Evolutionary conservation across 1,284 basidiomycete species (phyloP), one percentile per base, ranked within the genome.

Genomic region (Athelia psychrophila): DNA sequence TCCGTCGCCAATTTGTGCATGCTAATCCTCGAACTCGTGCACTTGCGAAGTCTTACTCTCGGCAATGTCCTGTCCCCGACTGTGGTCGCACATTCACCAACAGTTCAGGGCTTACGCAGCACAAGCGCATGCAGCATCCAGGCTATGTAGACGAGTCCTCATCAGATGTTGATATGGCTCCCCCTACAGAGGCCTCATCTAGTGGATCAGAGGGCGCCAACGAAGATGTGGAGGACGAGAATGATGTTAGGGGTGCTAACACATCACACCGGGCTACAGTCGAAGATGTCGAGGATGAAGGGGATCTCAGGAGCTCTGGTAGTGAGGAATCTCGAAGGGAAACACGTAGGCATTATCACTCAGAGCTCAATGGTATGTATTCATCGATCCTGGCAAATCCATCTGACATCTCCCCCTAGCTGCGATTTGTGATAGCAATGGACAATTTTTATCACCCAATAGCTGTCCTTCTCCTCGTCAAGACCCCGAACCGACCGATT

Each of bases 401-500:
- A 22, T 13, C 42, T 16, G 10, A 44, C 22, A 20, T 13, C 20
- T 44, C 12, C 12, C 10, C 13, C 12, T 50, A 44, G 42, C 12
- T 22, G 20, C 22, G 12, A 12, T 20, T 22, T 44, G 42, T 22
- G 42, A 44, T 22, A 20, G 22, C 12, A 22, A 44, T 16, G 54
- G 61, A 1, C 47, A 51, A 20, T 48, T 45, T 30, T 27, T 60
- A 35, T 44, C 51, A 15, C 44, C 48, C 2, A 46, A 44, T 13
- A 47, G 51, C 0, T 15, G 49, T 4, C 64, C 35, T 18, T 52
- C 55, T 8, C 49, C 51, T 3, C 52, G 46, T 19, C 30, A 35
- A 35, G 27, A 50, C 30, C 35, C 42, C 18, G 32, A 23, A 24
- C 46, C 53, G 2, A 27, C 56, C 35, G 59, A 63, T 38, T 58